These are phyloP conservation scores for Coemansia pectinata DNA, from an alignment of 192 early-diverging fungal species.

Conservation along the genomic window DNA sequence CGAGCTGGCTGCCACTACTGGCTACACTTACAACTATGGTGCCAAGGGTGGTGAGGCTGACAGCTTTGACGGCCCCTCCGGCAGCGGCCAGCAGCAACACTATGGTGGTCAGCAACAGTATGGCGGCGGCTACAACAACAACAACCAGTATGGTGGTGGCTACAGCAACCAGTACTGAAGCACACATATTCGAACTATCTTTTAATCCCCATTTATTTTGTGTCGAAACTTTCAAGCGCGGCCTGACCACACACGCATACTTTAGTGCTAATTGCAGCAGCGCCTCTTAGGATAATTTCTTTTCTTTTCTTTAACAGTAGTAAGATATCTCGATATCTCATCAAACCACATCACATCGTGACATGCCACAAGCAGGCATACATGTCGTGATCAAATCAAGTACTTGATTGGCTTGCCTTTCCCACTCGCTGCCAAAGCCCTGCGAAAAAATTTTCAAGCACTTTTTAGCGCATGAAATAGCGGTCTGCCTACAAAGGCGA, in stretches of 20 bases:
- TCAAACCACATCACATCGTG: too few relatives aligned
- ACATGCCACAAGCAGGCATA: not conserved
- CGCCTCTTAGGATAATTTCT: not conserved
- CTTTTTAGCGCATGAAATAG: not conserved
- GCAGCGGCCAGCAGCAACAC: not conserved
- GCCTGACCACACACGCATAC: not conserved
- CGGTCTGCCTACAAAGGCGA: not conserved
- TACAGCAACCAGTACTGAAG: slow-evolving; percentile 9
- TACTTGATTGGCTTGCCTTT: not conserved
- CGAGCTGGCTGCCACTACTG: not conserved
- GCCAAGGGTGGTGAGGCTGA: slow-evolving; percentile 27
- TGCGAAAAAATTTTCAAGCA: slow-evolving; percentile 1
- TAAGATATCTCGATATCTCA: not conserved
- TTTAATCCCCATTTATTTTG: not conserved
- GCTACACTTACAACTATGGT: slow-evolving; percentile 12
- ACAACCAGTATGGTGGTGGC: slow-evolving; percentile 19
- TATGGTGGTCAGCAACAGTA: slow-evolving; percentile 3
- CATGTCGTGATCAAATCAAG: not conserved
- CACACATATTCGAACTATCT: not conserved
- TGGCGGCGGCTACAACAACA: slow-evolving; percentile 8
- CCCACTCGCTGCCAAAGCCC: not conserved
- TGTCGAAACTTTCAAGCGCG: not conserved
- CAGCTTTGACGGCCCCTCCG: slow-evolving; percentile 12
- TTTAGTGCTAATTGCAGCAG: not conserved
- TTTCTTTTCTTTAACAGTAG: not conserved